Conservation (phyloP, 805 yeast species). For the Cyberlindnera euphorbiiphila region DNA sequence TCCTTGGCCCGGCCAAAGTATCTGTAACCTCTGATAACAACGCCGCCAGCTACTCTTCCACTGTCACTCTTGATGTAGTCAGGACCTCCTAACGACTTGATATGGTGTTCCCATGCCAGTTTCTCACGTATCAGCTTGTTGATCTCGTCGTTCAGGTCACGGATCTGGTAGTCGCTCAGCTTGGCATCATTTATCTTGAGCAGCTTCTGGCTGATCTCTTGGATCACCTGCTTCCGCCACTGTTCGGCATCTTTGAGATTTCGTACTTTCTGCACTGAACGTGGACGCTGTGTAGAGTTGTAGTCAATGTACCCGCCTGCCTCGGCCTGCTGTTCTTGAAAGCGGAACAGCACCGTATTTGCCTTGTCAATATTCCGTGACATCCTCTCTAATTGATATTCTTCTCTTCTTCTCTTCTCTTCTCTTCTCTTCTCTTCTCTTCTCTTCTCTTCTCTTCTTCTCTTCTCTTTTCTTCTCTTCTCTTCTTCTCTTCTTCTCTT, state of each 20-base stretch:
- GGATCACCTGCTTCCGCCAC: conserved; percentile 59
- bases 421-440: too few species aligned
- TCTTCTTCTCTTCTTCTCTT: too few species aligned
- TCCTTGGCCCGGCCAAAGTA: conserved; percentile 86
- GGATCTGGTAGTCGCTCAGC: conserved; percentile 54
- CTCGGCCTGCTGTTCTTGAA: conserved; percentile 56
- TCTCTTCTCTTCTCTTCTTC: too few species aligned
- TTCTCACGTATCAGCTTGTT: conserved; percentile 66
- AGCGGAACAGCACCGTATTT: conserved; percentile 63
- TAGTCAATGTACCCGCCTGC: conserved; percentile 57
- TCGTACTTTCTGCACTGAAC: conserved; percentile 47
- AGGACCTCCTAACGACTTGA: conserved; percentile 69
- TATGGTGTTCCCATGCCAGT: conserved; percentile 74
- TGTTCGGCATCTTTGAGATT: conserved; percentile 62
- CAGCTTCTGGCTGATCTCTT: conserved; percentile 60
- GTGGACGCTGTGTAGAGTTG: conserved; percentile 58
- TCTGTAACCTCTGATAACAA: conserved; percentile 29
- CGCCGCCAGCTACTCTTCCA: conserved; percentile 21
- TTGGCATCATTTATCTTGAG: conserved; percentile 61
- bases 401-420: too few species aligned
- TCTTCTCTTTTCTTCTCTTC: too few species aligned
- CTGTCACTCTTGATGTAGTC: conserved; percentile 40
- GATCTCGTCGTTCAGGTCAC: conserved; percentile 72
- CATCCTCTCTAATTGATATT: conserved; percentile 51
- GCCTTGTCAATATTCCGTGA: conserved; percentile 76